Percentiles rank a stretch among this genome's conserved stretches.
Conservation (phyloP, 106 monocot genomes). For the Dendrobium catenatum region DNA sequence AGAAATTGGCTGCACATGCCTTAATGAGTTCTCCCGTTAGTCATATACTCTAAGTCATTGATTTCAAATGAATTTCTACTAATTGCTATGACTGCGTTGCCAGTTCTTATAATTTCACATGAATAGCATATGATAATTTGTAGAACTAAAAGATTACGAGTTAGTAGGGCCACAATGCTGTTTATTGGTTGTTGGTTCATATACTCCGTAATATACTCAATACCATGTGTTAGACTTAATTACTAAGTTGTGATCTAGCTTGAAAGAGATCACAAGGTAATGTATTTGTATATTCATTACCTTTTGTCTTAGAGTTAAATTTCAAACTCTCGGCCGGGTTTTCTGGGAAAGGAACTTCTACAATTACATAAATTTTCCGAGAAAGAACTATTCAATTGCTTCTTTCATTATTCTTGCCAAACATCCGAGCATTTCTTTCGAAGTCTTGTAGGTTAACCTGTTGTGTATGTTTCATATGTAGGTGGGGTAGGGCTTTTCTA, state of each 20-base stretch:
- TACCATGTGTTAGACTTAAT: neutral
- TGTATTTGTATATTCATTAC: neutral
- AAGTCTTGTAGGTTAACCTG: neutral
- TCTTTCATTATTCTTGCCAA: neutral
- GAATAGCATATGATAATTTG: too few species aligned
- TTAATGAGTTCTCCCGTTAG: too few species aligned
- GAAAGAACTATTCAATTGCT: neutral
- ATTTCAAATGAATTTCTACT: too few species aligned
- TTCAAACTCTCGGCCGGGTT: neutral
- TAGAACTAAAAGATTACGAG: too few species aligned
- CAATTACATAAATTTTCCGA: neutral
- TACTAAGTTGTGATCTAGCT: neutral
- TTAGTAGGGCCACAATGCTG: too few species aligned
- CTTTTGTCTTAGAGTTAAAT: neutral
- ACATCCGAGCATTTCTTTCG: neutral
- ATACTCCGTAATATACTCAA: too few species aligned
- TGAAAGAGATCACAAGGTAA: too few species aligned
- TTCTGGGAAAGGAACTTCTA: neutral
- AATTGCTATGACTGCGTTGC: too few species aligned
- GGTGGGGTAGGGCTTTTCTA: slow-evolving; percentile 90
- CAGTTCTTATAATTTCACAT: too few species aligned
- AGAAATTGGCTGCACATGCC: too few species aligned
- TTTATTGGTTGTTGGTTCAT: too few species aligned
- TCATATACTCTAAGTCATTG: too few species aligned
- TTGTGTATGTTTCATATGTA: slow-evolving; percentile 8